These are phyloP conservation scores for Pestalotiopsis fici DNA, from an alignment of 2,329 filamentous ascomycete genomes.

Conservation along the genomic window DNA sequence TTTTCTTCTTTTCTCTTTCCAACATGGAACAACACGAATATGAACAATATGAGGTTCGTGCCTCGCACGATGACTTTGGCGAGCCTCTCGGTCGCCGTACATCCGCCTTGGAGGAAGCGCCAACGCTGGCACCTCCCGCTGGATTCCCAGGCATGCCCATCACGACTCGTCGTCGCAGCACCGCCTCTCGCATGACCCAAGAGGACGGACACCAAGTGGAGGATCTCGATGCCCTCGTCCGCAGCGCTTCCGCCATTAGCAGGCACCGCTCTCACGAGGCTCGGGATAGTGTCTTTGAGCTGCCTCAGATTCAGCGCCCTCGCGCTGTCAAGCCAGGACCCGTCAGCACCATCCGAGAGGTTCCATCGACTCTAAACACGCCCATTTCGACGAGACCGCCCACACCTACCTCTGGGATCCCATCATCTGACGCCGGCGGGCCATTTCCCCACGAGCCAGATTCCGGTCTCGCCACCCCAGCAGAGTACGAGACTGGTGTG, in stretches of 20 bases:
- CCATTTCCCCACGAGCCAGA: not conserved
- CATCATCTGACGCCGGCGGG: not conserved
- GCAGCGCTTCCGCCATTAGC: constrained; percentile 5
- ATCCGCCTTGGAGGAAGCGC: not conserved
- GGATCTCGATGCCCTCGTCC: constrained; percentile 1
- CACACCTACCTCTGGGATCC: not conserved
- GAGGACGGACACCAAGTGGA: not conserved
- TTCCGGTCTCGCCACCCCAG: not conserved
- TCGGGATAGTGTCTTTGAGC: not conserved
- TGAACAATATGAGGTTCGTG: not conserved
- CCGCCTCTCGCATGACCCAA: constrained; percentile 2
- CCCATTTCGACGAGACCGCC: constrained; percentile 1
- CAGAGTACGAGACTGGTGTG: not conserved
- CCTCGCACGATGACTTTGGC: not conserved
- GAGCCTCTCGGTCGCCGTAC: constrained; percentile 1
- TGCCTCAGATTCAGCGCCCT: not conserved
- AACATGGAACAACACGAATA: not conserved
- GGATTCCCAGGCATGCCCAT: constrained; percentile 6
- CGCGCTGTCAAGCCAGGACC: not conserved
- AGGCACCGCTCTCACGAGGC: not conserved
- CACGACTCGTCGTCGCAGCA: not conserved
- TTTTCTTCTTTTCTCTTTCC: no score
- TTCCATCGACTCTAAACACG: not conserved
- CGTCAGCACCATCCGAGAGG: constrained; percentile 4
- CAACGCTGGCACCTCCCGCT: not conserved